These are phyloP conservation scores for Withania somnifera DNA, from an alignment of 305 asterid species.

Conservation along the genomic window DNA sequence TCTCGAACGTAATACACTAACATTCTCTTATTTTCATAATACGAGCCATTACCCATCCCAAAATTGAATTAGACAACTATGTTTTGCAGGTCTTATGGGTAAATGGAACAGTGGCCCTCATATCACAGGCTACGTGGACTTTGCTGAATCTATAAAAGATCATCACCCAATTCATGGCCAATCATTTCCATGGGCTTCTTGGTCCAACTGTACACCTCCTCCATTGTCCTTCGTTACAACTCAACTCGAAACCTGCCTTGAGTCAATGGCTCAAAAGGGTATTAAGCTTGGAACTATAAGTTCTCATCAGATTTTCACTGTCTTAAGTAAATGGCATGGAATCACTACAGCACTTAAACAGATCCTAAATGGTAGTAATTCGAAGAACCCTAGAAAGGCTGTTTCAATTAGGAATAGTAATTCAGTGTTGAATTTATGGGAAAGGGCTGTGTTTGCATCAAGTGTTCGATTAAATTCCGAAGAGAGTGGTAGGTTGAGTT, in stretches of 20 bases:
- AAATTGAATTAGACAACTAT: too few species aligned
- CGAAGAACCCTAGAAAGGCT: slow-evolving; percentile 18
- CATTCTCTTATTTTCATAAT: too few species aligned
- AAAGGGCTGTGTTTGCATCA: slow-evolving; percentile 52
- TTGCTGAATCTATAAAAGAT: slow-evolving; percentile 62
- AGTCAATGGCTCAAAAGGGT: slow-evolving; percentile 53
- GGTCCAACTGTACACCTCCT: slow-evolving; percentile 59
- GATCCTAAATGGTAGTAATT: slow-evolving; percentile 24
- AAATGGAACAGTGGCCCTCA: slow-evolving; percentile 90
- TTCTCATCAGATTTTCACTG: slow-evolving; percentile 69
- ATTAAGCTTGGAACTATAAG: slow-evolving; percentile 65
- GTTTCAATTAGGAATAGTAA: slow-evolving; percentile 16
- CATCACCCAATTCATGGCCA: slow-evolving; percentile 82
- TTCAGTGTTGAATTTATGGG: slow-evolving; percentile 59
- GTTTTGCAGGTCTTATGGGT: slow-evolving; percentile 51
- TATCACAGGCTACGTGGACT: slow-evolving; percentile 75
- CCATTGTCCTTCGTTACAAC: slow-evolving; percentile 27
- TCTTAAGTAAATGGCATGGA: slow-evolving; percentile 81
- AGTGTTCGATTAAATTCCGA: slow-evolving; percentile 43
- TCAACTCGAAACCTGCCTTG: slow-evolving; percentile 77
- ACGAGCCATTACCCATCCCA: too few species aligned
- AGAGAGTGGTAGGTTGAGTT: slow-evolving; percentile 36
- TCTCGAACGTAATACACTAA: slow-evolving; percentile 74
- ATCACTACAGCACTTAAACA: slow-evolving; percentile 57
- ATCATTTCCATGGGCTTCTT: slow-evolving; percentile 84